phyloP scores from a whole-genome alignment of 164 flowering plant species.

The Aristolochia californica region DNA sequence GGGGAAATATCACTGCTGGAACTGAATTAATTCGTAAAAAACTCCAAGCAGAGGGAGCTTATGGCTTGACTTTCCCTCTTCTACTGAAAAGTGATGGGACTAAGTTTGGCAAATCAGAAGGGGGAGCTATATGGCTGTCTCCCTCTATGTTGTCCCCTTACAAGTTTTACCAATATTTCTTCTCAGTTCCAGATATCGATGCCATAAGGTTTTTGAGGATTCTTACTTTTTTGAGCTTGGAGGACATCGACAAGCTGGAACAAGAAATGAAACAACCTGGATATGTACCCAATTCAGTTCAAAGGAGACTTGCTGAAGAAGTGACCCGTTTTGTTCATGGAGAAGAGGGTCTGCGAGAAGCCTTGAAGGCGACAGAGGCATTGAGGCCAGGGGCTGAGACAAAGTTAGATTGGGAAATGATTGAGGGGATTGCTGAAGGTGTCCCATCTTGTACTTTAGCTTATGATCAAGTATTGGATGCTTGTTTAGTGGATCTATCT shows the following conservation, averaged over 20 bases:
- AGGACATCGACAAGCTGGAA: slow-evolving; percentile 48
- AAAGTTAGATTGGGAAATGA: slow-evolving; percentile 47
- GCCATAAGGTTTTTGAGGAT: slow-evolving; percentile 61
- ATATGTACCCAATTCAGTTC: slow-evolving; percentile 59
- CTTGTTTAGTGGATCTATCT: slow-evolving; percentile 52
- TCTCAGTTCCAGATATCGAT: slow-evolving; percentile 67
- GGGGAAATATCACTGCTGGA: slow-evolving; percentile 89
- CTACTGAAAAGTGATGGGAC: slow-evolving; percentile 78
- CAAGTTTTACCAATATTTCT: slow-evolving; percentile 80
- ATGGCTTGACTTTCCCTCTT: slow-evolving; percentile 75
- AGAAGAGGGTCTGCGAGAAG: slow-evolving; percentile 61
- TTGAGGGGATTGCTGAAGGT: slow-evolving; percentile 62
- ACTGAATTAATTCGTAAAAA: slow-evolving; percentile 65
- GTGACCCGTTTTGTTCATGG: slow-evolving; percentile 81
- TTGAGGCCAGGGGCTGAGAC: slow-evolving; percentile 73
- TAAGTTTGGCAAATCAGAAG: slow-evolving; percentile 82
- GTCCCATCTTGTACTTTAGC: slow-evolving; percentile 54
- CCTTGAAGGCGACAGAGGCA: slow-evolving; percentile 72
- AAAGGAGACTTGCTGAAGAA: slow-evolving; percentile 68
- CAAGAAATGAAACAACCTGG: slow-evolving; percentile 41
- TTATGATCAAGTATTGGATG: slow-evolving; percentile 36
- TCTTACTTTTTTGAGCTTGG: slow-evolving; percentile 59
- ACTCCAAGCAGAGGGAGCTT: slow-evolving; percentile 45
- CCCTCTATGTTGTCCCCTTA: slow-evolving; percentile 58
- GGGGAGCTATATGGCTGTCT: slow-evolving; percentile 79